A percentile compares a stretch with the other conserved stretches of the same genome.
Evolutionary conservation across 2,329 filamentous ascomycete genomes (phyloP).

Genomic region (Aureobasidium namibiae): DNA sequence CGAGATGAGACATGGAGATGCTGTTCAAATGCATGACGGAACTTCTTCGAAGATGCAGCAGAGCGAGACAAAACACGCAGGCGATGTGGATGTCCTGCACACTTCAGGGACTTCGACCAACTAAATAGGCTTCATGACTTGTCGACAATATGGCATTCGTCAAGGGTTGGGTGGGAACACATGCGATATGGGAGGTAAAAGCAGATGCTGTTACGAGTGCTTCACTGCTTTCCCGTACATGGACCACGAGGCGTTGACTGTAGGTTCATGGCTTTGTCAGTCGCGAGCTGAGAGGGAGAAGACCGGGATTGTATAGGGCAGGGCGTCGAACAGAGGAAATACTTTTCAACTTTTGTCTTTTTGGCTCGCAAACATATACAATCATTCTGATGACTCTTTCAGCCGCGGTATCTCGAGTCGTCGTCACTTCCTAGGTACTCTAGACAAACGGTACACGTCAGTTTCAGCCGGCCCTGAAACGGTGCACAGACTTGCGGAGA

Average conservation of each 20-base stretch:
- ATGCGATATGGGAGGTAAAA: not conserved
- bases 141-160: not conserved
- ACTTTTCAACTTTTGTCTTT: not conserved
- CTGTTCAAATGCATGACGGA: not conserved
- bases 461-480: constrained; percentile 3
- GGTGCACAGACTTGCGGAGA: constrained; percentile 5
- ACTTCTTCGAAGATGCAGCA: not conserved
- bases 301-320: not conserved
- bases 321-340: not conserved
- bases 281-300: not conserved
- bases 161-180: not conserved
- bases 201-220: not conserved
- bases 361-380: not conserved
- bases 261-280: not conserved
- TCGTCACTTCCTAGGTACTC: no score
- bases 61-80: constrained; percentile 2
- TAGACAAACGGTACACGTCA: not conserved
- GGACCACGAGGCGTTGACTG: not conserved
- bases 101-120: not conserved
- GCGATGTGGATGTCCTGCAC: constrained; percentile 1
- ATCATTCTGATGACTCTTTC: not conserved
- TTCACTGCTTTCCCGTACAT: no score
- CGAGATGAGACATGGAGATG: not conserved
- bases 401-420: not conserved
- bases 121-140: not conserved